Evolutionary conservation across 1,139 yeast genomes (phyloP).

Genomic region (Starmera stellimalicola): DNA sequence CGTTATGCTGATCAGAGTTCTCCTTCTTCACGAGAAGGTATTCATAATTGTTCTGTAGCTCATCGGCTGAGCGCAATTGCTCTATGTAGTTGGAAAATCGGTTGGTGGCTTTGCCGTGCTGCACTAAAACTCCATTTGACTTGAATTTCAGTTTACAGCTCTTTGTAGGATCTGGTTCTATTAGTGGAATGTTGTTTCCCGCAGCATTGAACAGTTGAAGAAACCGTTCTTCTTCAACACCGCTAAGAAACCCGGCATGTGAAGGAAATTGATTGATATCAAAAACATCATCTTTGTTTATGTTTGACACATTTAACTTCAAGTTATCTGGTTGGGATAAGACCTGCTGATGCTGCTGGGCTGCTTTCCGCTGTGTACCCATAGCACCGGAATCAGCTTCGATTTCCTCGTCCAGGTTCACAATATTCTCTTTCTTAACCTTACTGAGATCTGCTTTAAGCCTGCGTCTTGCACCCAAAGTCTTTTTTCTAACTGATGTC

Average conservation of each 20-base stretch:
- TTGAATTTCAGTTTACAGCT: conserved; percentile 2
- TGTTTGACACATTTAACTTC: too few relatives aligned
- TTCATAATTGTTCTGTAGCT: too few relatives aligned
- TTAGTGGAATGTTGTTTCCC: conserved; percentile 3
- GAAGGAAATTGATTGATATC: conserved; percentile 3
- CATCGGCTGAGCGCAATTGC: too few relatives aligned
- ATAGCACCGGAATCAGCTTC: background rate
- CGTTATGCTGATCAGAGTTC: background rate
- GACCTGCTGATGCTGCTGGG: too few relatives aligned
- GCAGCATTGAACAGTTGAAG: conserved; percentile 11
- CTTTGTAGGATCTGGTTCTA: conserved; percentile 14
- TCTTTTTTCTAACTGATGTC: conserved; percentile 2
- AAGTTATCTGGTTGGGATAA: too few relatives aligned
- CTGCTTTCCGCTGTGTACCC: background rate
- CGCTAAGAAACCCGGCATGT: conserved; percentile 12
- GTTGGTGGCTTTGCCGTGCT: too few relatives aligned
- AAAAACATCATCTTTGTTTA: conserved; percentile 9
- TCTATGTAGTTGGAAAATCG: too few relatives aligned
- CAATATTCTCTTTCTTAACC: conserved; percentile 8
- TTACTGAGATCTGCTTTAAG: conserved; percentile 6
- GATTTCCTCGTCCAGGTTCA: conserved; percentile 8
- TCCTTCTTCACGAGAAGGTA: too few relatives aligned
- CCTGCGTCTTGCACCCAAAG: conserved; percentile 2
- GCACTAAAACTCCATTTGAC: conserved; percentile 5
- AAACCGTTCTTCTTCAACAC: conserved; percentile 9